A percentile compares a stretch with the other conserved stretches of the same genome.
Conservation (phyloP, 2,329 filamentous ascomycete species). For the Grosmannia huntii region DNA sequence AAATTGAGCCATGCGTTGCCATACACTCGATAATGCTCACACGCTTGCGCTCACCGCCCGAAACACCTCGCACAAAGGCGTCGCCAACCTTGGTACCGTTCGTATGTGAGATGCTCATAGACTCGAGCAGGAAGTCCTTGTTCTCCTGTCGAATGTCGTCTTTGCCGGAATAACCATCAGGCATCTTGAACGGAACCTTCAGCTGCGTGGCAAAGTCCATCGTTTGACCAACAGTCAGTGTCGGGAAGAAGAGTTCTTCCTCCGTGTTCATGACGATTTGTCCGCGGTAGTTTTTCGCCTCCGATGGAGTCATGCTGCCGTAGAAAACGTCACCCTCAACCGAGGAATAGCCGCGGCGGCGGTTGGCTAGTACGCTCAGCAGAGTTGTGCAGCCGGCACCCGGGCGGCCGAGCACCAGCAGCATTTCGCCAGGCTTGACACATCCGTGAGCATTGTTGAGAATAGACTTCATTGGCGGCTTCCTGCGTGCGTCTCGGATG, state of each 20-base stretch:
- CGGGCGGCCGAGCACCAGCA: conserved; percentile 44
- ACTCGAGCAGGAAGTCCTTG: conserved; percentile 42
- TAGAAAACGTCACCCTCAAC: conserved; percentile 55
- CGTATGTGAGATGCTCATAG: conserved; percentile 50
- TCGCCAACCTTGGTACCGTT: conserved; percentile 56
- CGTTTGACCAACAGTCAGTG: conserved; percentile 53
- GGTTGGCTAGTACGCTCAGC: conserved; percentile 53
- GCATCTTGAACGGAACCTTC: conserved; percentile 39
- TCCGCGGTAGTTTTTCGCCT: conserved; percentile 27
- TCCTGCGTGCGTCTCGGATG: conserved; percentile 38
- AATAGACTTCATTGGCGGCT: conserved; percentile 49
- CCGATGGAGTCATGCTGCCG: conserved; percentile 31
- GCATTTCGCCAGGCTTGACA: conserved; percentile 41
- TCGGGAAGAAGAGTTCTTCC: conserved; percentile 54
- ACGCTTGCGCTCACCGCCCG: conserved; percentile 57
- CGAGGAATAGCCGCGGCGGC: conserved; percentile 49
- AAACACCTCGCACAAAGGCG: conserved; percentile 47
- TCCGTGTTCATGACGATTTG: conserved; percentile 49
- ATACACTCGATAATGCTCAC: conserved; percentile 64
- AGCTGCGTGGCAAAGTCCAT: conserved; percentile 51
- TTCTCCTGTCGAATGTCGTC: conserved; percentile 33
- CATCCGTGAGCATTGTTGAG: conserved; percentile 47
- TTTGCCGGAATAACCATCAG: conserved; percentile 25
- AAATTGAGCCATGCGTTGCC: conserved; percentile 41
- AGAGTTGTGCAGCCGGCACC: conserved; percentile 44